Conservation (phyloP, 768 basidiomycete genomes). For the Lactarius akahatsu region DNA sequence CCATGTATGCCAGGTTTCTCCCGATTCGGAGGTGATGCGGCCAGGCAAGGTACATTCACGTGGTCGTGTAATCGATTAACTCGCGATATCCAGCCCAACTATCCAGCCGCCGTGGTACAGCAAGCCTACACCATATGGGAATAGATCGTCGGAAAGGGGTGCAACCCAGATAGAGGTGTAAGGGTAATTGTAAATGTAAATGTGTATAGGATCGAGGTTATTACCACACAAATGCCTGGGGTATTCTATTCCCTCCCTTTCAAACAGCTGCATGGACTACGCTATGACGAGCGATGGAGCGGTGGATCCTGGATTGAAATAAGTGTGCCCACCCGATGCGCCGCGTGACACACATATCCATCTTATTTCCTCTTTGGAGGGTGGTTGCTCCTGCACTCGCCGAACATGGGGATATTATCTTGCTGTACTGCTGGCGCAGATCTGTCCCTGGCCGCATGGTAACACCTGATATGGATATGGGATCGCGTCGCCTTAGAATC, state of each 20-base stretch:
- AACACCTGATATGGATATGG: constrained; percentile 28
- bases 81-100: neutral
- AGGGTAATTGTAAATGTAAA: neutral
- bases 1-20: neutral
- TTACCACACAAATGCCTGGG: neutral
- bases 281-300: neutral
- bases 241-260: neutral
- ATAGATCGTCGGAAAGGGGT: neutral
- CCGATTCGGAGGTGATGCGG: constrained; percentile 1
- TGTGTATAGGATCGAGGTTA: neutral
- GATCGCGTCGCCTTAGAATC: constrained; percentile 19
- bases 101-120: neutral
- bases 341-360: neutral
- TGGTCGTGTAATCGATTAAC: constrained; percentile 1
- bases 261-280: neutral
- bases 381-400: constrained; percentile 2
- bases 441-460: constrained; percentile 27
- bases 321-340: neutral
- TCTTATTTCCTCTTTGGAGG: neutral
- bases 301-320: neutral
- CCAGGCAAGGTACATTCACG: neutral
- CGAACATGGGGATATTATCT: constrained; percentile 23
- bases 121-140: neutral
- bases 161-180: neutral
- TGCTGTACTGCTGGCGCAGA: constrained; percentile 27